Evolutionary conservation across 2,329 filamentous ascomycete species (phyloP), one percentile per base, ranked within the genome.

Genomic region (Emydomyces testavorans): DNA sequence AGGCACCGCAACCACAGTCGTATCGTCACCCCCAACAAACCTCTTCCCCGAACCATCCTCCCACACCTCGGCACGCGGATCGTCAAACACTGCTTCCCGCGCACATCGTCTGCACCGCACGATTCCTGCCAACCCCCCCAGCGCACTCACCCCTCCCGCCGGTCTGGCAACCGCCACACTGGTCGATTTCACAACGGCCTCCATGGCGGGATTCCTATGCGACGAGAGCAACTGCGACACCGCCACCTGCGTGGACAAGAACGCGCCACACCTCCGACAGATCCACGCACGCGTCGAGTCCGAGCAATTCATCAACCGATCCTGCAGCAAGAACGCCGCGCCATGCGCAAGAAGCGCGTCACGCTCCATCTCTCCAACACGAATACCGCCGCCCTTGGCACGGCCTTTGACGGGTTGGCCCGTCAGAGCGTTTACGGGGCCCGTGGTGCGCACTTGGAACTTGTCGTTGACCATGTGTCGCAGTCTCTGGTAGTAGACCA

Each of bases 391-490:
- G 62, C 90, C 92, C 68, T 90, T 86, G 65, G 93, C 92, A 65
- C 92, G 77, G 54, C 92, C 92, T 73, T 96, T 95, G 74, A 98
- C 92, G 34, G 92, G 92, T 65, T 98, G 92, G 26, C 90, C 89
- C 0, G 90, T 96, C 13, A 92, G 79, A 20, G 83, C 79, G 48
- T 92, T 92, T 36, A 95, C 83, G 1, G 89, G 89, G 48, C 92
- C 92, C 0, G 92, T 96, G 2, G 92, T 96, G 67, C 92, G 82
- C 48, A 96, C 92, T 67, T 98, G 92, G 75, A 85, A 98, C 70
- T 98, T 98, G 69, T 98, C 92, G 77, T 95, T 96, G 49, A 98
- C 92, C 92, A 98, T 98, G 81, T 98, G 92, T 65, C 92, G 78
- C 52, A 98, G 77, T 66, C 92, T 82, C 70, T 98, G 92, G 74